Evolutionary conservation across 2,329 filamentous ascomycete species (phyloP).

Genomic region (Diaporthe helianthi): DNA sequence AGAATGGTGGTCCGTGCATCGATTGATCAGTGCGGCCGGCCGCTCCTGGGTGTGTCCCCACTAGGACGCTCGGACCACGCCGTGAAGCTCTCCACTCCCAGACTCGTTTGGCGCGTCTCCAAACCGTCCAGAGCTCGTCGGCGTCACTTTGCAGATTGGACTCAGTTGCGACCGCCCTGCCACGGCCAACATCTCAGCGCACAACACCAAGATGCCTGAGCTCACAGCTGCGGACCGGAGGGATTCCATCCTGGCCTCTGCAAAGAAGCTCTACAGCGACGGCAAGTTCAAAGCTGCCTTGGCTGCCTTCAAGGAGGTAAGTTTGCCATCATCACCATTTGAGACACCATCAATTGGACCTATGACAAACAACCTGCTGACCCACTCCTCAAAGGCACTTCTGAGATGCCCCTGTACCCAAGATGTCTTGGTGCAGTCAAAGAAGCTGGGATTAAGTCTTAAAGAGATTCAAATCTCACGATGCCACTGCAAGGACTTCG

Average conservation of each 20-base stretch:
- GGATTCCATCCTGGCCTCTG: background rate
- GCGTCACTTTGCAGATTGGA: background rate
- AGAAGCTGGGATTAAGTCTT: constrained; percentile 6
- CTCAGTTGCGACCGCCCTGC: background rate
- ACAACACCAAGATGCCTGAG: constrained; percentile 1
- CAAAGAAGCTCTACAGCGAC: constrained; percentile 17
- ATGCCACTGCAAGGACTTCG: constrained; percentile 33
- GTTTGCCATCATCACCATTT: background rate
- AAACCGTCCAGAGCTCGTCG: background rate
- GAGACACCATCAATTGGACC: too few species aligned
- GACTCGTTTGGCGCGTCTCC: constrained; percentile 22
- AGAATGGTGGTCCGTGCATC: background rate
- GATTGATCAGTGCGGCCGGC: background rate
- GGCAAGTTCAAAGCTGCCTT: constrained; percentile 5
- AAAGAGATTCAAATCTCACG: constrained; percentile 20
- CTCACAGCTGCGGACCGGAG: background rate
- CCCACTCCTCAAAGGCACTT: background rate
- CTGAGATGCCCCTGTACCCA: constrained; percentile 29
- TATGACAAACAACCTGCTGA: background rate
- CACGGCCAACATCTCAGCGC: background rate
- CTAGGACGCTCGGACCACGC: background rate
- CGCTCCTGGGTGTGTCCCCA: background rate
- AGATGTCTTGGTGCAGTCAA: background rate
- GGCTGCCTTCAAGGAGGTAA: constrained; percentile 25
- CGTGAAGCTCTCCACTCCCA: background rate